phyloP scores from a whole-genome alignment of 441 rosid species.

The Melastoma candidum region DNA sequence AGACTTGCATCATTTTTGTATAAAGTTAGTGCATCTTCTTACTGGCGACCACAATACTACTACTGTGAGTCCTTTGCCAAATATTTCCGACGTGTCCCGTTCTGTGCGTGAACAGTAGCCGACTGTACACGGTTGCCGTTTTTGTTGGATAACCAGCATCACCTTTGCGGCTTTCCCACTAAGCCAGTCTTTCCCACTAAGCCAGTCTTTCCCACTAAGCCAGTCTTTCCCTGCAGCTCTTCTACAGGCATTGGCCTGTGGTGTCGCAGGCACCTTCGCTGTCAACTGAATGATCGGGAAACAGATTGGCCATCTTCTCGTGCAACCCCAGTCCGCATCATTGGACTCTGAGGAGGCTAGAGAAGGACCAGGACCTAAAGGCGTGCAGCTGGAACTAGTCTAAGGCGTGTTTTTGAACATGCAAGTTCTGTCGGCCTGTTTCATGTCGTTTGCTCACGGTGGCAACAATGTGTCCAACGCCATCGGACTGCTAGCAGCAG shows the following conservation, averaged over 20 bases:
- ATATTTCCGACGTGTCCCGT: too few relatives aligned
- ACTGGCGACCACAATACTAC: too few relatives aligned
- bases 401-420: conserved; percentile 91
- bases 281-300: conserved; percentile 58
- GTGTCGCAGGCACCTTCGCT: conserved; percentile 72
- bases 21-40: too few relatives aligned
- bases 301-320: conserved; percentile 15
- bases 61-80: too few relatives aligned
- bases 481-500: conserved; percentile 93
- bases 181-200: conserved; percentile 50
- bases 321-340: conserved; percentile 24
- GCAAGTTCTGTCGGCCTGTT: conserved; percentile 98
- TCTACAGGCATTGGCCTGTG: conserved; percentile 77
- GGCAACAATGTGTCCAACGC: conserved; percentile 98
- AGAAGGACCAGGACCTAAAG: conserved; percentile 62
- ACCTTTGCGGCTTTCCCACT: conserved; percentile 89
- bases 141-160: conserved; percentile 50
- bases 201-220: conserved; percentile 80
- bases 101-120: too few relatives aligned
- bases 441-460: conserved; percentile 99
- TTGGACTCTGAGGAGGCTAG: conserved; percentile 26
- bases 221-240: conserved; percentile 46
- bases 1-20: too few relatives aligned
- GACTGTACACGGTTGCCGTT: too few relatives aligned
- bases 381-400: conserved; percentile 83